Evolutionary conservation across 371 early-diverging fungal genomes (phyloP).

Genomic region (Mortierella sp.): DNA sequence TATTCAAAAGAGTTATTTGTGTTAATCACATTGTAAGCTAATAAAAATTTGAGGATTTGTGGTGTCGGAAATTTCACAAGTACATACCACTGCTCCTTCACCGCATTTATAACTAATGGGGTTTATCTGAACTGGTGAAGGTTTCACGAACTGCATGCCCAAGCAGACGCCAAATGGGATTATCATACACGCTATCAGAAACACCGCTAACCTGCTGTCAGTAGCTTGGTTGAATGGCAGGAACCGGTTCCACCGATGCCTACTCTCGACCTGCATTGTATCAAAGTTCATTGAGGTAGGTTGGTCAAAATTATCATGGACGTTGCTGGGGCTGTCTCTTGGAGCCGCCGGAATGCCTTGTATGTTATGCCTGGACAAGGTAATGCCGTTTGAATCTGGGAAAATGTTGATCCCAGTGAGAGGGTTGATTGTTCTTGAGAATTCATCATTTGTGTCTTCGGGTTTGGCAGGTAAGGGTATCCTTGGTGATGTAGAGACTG

Average conservation of each 20-base stretch:
- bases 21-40: no score
- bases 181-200: conserved; percentile 34
- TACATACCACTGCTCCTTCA: conserved; percentile 49
- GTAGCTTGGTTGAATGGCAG: conserved; percentile 52
- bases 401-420: conserved; percentile 13
- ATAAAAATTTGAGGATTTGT: not conserved
- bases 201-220: conserved; percentile 40
- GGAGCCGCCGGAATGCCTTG: not conserved
- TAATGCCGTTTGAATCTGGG: conserved; percentile 20
- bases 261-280: not conserved
- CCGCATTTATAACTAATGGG: conserved; percentile 44
- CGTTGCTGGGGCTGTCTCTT: not conserved
- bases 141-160: conserved; percentile 52
- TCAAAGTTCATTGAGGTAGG: conserved; percentile 7
- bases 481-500: not conserved
- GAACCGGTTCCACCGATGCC: conserved; percentile 43
- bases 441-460: not conserved
- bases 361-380: not conserved
- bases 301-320: not conserved
- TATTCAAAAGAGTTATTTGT: not conserved
- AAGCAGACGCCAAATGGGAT: conserved; percentile 29
- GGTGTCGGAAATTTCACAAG: not conserved
- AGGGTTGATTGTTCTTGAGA: conserved; percentile 7
- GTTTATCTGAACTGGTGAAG: conserved; percentile 51
- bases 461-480: not conserved